Evolutionary conservation across 768 basidiomycete species (phyloP), one percentile per base, ranked within the genome.

Genomic region (Agaricus blazei): DNA sequence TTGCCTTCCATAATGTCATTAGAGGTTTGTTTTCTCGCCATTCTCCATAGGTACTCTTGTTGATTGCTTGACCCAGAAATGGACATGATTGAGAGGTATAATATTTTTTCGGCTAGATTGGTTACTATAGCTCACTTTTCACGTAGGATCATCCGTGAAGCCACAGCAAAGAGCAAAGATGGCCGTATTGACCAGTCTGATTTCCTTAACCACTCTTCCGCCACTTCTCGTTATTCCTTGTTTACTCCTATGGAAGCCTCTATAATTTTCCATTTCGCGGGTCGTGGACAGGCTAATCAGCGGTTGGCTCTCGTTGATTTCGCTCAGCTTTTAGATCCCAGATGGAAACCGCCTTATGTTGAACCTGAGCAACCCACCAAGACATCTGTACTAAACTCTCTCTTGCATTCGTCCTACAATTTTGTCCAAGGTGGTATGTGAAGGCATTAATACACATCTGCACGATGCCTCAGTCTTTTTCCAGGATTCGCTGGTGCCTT

Each of bases 231-330:
- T 37, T 98, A 98, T 69, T 89, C 92, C 38, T 80, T 96, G 51
- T 98, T 98, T 70, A 95, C 93, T 0, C 96, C 96, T 3, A 96
- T 98, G 91, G 96, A 98, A 70, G 93, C 90, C n/a, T 83, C 88
- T 51, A 97, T 98, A 64, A 86, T 99, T 64, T 99, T 98, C 75
- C 96, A 99, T 70, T 98, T 98, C 72, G 94, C 94, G 27, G 87
- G 90, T 11, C 83, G 93, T 46, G 95, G 94, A 12, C 73, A 77
- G 44, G 72, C 75, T 3, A 74, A 75, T 46, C 83, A 86, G 63
- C 81, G 93, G 23, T 79, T 99, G 50, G 82, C 93, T 9, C 71
- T 96, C 38, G 71, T 90, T 43, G 97, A 99, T 69, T 99, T 99
- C 70, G 92, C 87, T 19, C 92, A 95, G 64, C 72, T 98, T 24